Percentiles rank a stretch among this genome's conserved stretches.
Conservation (phyloP, 1,284 basidiomycete genomes). For the Austroboletus rostrupii region DNA sequence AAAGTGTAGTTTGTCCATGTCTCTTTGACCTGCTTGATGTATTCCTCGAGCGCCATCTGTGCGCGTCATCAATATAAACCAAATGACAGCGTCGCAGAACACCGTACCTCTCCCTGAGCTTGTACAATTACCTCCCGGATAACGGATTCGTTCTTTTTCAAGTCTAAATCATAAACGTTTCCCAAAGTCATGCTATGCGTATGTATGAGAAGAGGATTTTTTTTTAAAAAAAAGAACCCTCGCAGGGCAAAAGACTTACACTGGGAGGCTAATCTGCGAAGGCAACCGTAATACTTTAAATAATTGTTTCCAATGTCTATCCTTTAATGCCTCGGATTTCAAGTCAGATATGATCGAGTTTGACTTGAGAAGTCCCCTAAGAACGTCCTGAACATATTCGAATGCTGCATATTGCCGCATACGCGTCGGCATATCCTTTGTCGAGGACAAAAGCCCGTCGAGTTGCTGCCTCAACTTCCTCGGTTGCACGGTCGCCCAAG, state of each 20-base stretch:
- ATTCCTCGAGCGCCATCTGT: slow-evolving; percentile 91
- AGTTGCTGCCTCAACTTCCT: slow-evolving; percentile 93
- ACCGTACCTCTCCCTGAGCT: slow-evolving; percentile 89
- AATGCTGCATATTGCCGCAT: slow-evolving; percentile 99
- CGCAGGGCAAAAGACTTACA: slow-evolving; percentile 44
- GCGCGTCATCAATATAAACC: slow-evolving; percentile 3
- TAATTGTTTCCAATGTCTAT: slow-evolving; percentile 97
- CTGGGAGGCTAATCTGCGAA: slow-evolving; percentile 59
- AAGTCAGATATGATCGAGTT: slow-evolving; percentile 89
- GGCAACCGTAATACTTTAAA: slow-evolving; percentile 85
- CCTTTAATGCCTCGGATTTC: slow-evolving; percentile 95
- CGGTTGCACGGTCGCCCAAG: slow-evolving; percentile 92
- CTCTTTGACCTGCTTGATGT: slow-evolving; percentile 94
- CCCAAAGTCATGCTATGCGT: slow-evolving; percentile 84
- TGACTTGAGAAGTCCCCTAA: slow-evolving; percentile 84
- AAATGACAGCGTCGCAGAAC: not conserved
- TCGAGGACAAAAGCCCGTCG: slow-evolving; percentile 83
- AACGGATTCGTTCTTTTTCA: slow-evolving; percentile 86
- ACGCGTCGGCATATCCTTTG: slow-evolving; percentile 97
- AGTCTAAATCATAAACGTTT: slow-evolving; percentile 94
- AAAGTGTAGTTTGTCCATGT: slow-evolving; percentile 95
- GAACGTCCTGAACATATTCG: slow-evolving; percentile 93
- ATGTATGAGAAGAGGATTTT: slow-evolving; percentile 9
- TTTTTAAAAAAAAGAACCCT: not conserved
- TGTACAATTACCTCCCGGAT: slow-evolving; percentile 96